Evolutionary conservation across 768 basidiomycete genomes (phyloP).

Genomic region (Pleurotus cornucopiae): DNA sequence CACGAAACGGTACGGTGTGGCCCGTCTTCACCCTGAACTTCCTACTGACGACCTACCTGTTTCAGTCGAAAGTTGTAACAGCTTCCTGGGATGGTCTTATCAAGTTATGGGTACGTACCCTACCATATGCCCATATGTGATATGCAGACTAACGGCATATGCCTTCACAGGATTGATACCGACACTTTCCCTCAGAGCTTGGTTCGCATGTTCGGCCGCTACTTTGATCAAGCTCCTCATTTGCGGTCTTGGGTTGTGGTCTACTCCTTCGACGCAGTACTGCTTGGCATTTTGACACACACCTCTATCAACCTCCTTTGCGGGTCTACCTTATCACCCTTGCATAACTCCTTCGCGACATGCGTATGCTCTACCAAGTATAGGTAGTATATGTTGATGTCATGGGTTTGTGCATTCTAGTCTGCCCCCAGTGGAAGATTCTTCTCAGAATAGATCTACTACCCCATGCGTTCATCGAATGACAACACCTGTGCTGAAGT

Average conservation of each 20-base stretch:
- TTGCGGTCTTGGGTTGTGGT: neutral
- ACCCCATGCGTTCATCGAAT: constrained; percentile 2
- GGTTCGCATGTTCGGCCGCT: neutral
- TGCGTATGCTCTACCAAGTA: neutral
- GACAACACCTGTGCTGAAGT: neutral
- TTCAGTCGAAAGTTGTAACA: constrained; percentile 92
- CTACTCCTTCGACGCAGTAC: neutral
- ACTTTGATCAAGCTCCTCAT: neutral
- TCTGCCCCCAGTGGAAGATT: neutral
- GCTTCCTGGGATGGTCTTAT: constrained; percentile 98
- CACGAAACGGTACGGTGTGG: constrained; percentile 84
- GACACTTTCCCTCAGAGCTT: neutral
- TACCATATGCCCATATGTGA: constrained; percentile 7
- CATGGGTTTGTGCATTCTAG: neutral
- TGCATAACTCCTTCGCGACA: neutral
- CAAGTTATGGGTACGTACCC: constrained; percentile 84
- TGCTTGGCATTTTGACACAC: no score
- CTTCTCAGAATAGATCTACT: neutral
- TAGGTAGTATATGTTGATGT: neutral
- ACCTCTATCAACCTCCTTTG: neutral
- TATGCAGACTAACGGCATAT: constrained; percentile 8
- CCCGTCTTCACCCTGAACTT: constrained; percentile 41
- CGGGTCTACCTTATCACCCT: neutral
- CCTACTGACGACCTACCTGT: constrained; percentile 16
- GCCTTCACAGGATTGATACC: constrained; percentile 33